A percentile compares a stretch with the other conserved stretches of the same genome.
Evolutionary conservation across 768 basidiomycete species (phyloP).

Genomic region (Gloeostereum incarnatum): DNA sequence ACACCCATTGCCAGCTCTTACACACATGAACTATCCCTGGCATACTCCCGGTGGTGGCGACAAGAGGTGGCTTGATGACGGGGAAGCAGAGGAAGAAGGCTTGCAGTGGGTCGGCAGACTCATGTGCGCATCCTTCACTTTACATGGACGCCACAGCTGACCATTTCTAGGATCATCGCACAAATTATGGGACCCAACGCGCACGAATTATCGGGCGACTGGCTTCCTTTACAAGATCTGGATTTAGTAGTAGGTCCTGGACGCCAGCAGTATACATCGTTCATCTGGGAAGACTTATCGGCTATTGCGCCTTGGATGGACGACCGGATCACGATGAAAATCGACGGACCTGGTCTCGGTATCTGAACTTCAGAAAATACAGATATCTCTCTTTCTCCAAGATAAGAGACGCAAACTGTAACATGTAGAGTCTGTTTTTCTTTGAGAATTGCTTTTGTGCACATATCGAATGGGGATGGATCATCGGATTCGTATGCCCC

Average conservation of each 20-base stretch:
- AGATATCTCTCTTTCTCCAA: background rate
- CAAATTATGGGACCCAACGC: conserved; percentile 43
- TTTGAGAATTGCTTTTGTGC: background rate
- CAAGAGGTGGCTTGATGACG: conserved; percentile 47
- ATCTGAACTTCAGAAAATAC: conserved; percentile 17
- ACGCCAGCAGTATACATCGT: conserved; percentile 57
- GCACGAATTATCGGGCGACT: conserved; percentile 22
- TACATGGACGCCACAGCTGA: background rate
- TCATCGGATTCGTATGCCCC: background rate
- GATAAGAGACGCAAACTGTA: background rate
- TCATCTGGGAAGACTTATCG: conserved; percentile 60
- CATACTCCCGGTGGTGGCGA: conserved; percentile 65
- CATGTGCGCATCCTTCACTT: conserved; percentile 34
- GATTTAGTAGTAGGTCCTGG: conserved; percentile 38
- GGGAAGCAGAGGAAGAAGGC: conserved; percentile 47
- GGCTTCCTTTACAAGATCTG: conserved; percentile 31
- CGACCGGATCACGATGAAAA: conserved; percentile 49
- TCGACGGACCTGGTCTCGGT: conserved; percentile 69
- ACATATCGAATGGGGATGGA: background rate
- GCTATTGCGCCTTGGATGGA: conserved; percentile 78
- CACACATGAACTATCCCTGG: conserved; percentile 61
- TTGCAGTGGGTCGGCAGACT: conserved; percentile 65
- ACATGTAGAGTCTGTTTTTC: background rate
- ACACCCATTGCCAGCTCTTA: conserved; percentile 46
- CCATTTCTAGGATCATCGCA: conserved; percentile 42